Evolutionary conservation across 176 grass and related monocot genomes (phyloP).

Genomic region (Chrysopogon serrulatus): DNA sequence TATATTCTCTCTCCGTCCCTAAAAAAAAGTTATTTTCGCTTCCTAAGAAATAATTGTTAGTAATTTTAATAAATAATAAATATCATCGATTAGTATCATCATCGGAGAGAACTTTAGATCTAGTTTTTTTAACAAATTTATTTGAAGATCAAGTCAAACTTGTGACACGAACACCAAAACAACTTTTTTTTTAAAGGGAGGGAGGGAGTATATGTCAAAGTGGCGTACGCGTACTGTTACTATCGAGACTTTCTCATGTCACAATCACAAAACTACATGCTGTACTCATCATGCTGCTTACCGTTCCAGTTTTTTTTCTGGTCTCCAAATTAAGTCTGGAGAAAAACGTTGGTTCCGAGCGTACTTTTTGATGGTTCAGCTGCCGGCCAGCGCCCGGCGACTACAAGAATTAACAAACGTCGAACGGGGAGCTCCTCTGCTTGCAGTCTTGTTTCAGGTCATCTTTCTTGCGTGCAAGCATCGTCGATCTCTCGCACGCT

Average conservation of each 20-base stretch:
- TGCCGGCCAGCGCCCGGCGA: background rate
- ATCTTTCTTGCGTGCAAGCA: slow-evolving; percentile 10
- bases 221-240: background rate
- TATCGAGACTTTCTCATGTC: background rate
- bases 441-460: background rate
- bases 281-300: background rate
- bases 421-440: background rate
- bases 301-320: background rate
- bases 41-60: too few species aligned
- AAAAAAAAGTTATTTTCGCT: too few species aligned
- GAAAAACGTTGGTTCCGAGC: background rate
- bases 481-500: slow-evolving; percentile 9
- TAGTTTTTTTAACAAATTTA: too few species aligned
- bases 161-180: too few species aligned
- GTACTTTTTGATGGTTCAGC: background rate
- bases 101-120: too few species aligned
- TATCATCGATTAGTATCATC: too few species aligned
- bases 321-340: background rate
- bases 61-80: too few species aligned
- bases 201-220: too few species aligned
- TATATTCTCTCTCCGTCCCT: too few species aligned
- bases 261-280: background rate
- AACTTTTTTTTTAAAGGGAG: too few species aligned
- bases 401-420: background rate
- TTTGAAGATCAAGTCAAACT: too few species aligned